Conservation (phyloP, 768 basidiomycete species). For the Jaapia argillacea region DNA sequence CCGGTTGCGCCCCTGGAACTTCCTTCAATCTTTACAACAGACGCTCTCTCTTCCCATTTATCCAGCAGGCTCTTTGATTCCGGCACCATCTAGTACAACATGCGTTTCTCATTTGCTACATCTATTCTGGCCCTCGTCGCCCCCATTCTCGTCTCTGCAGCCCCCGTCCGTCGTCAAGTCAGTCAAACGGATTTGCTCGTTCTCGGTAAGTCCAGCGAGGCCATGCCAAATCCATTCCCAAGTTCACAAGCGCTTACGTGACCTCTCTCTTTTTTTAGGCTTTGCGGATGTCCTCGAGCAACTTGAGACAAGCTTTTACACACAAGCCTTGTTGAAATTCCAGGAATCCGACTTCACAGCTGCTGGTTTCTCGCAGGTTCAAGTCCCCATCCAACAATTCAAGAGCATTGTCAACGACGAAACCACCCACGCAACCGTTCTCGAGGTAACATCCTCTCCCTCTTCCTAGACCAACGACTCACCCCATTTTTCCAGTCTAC, state of each 20-base stretch:
- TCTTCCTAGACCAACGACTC: neutral
- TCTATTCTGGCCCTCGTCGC: conserved; percentile 29
- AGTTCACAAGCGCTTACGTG: conserved; percentile 11
- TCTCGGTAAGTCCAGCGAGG: conserved; percentile 43
- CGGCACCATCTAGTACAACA: conserved; percentile 23
- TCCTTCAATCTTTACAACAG: conserved; percentile 32
- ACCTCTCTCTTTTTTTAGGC: conserved; percentile 31
- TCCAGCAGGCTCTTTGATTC: conserved; percentile 17
- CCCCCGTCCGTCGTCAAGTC: conserved; percentile 31
- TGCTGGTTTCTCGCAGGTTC: conserved; percentile 52
- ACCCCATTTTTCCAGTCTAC: conserved; percentile 23
- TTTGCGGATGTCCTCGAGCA: conserved; percentile 72
- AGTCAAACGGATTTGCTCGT: conserved; percentile 34
- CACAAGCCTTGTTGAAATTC: conserved; percentile 57
- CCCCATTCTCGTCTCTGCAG: conserved; percentile 37
- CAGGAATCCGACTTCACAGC: conserved; percentile 45
- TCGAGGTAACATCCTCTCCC: conserved; percentile 29
- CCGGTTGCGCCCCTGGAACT: conserved; percentile 56
- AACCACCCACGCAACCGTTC: conserved; percentile 40
- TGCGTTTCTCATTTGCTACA: conserved; percentile 32
- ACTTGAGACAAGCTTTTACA: conserved; percentile 62
- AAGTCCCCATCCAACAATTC: conserved; percentile 53
- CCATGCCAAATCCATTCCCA: conserved; percentile 2
- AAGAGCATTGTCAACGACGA: conserved; percentile 53
- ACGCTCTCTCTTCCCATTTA: conserved; percentile 19